Evolutionary conservation across 2,329 filamentous ascomycete species (phyloP).

Genomic region (Cercospora beticola): DNA sequence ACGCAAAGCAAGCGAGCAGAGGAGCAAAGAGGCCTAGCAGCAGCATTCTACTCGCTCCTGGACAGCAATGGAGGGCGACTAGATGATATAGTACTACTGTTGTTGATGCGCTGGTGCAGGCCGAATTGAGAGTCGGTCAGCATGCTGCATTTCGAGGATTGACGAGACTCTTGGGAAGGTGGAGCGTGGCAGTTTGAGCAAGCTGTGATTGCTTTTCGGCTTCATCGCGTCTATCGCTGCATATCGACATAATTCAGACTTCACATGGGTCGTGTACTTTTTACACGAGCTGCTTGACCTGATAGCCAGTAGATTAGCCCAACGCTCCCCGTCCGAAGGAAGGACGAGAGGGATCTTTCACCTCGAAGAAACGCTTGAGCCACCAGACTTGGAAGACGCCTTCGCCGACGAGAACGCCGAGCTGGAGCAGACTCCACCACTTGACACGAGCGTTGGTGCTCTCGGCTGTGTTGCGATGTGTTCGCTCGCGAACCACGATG

Average conservation of each 20-base stretch:
- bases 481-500: constrained; percentile 91
- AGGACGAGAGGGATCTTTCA: constrained; percentile 34
- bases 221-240: constrained; percentile 15
- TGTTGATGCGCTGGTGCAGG: background rate
- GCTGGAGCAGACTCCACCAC: constrained; percentile 99
- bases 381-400: constrained; percentile 99
- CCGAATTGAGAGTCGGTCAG: background rate
- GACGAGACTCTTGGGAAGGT: background rate
- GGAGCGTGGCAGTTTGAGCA: background rate
- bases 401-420: constrained; percentile 83
- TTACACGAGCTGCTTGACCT: constrained; percentile 44
- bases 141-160: background rate
- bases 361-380: constrained; percentile 77
- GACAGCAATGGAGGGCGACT: background rate
- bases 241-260: constrained; percentile 11
- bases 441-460: constrained; percentile 97
- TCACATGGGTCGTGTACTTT: constrained; percentile 14
- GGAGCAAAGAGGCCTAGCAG: background rate
- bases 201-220: constrained; percentile 6
- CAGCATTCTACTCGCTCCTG: background rate
- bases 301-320: constrained; percentile 31
- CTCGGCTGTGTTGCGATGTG: constrained; percentile 96
- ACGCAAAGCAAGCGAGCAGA: too few species aligned
- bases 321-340: constrained; percentile 33
- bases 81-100: background rate